A percentile compares a stretch with the other conserved stretches of the same genome.
These are phyloP conservation scores for Epichloe uncinata DNA, from an alignment of 2,329 filamentous ascomycete species.

Conservation along the genomic window DNA sequence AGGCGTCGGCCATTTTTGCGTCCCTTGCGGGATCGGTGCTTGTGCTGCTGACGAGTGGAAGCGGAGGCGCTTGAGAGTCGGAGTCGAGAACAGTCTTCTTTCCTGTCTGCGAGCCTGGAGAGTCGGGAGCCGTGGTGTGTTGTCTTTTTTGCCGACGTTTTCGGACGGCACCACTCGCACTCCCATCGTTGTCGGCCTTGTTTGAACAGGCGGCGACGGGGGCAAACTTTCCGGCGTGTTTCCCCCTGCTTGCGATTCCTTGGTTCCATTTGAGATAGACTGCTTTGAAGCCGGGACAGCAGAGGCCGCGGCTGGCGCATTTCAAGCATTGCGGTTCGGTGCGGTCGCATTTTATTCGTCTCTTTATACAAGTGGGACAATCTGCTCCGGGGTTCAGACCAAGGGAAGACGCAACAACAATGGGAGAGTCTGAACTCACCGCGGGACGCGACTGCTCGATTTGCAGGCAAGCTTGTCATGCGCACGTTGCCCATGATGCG, in stretches of 20 bases:
- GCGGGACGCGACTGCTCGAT: slow-evolving; percentile 8
- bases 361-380: slow-evolving; percentile 9
- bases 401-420: not conserved
- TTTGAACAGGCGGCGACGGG: slow-evolving; percentile 3
- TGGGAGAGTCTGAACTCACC: slow-evolving; percentile 2
- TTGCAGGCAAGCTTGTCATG: slow-evolving; percentile 7
- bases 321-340: slow-evolving; percentile 10
- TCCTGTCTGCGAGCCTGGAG: not conserved
- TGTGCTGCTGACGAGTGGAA: not conserved
- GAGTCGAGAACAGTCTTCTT: not conserved
- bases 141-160: not conserved
- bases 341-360: slow-evolving; percentile 12
- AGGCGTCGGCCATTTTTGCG: not conserved
- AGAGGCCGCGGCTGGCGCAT: slow-evolving; percentile 8
- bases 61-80: not conserved
- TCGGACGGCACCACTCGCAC: not conserved
- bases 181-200: not conserved
- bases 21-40: not conserved
- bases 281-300: slow-evolving; percentile 10
- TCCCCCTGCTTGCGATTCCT: slow-evolving; percentile 12
- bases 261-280: slow-evolving; percentile 10
- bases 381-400: slow-evolving; percentile 4
- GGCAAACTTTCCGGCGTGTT: slow-evolving; percentile 7
- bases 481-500: slow-evolving; percentile 8
- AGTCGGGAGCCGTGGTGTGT: not conserved